phyloP scores from a whole-genome alignment of 2,329 filamentous ascomycete species.

The Pestalotiopsis sp. region DNA sequence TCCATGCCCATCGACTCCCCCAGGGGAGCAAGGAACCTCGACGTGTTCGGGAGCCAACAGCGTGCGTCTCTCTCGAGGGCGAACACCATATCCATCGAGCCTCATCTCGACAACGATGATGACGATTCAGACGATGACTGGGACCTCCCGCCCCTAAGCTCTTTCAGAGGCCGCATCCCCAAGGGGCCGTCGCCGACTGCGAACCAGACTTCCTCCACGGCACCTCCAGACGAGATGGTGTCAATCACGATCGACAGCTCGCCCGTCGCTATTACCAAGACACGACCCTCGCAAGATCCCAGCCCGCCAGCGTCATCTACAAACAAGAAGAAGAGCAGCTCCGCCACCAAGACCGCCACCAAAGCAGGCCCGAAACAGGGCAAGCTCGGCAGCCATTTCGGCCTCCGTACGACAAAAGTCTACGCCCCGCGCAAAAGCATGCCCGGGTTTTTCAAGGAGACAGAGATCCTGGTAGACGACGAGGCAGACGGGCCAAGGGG shows the following conservation, averaged over 20 bases:
- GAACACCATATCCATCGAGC: constrained; percentile 1
- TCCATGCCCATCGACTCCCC: constrained; percentile 25
- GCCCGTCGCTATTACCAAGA: neutral
- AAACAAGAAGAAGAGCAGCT: neutral
- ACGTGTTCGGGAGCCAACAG: neutral
- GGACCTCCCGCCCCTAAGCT: constrained; percentile 29
- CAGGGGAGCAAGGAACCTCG: constrained; percentile 2
- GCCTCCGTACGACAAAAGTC: constrained; percentile 37
- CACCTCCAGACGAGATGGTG: neutral
- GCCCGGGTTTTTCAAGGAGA: constrained; percentile 42
- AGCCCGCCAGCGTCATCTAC: neutral
- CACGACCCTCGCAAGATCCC: neutral
- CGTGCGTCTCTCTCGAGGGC: constrained; percentile 19
- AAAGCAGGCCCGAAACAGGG: constrained; percentile 17
- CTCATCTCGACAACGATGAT: neutral
- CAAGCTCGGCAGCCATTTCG: constrained; percentile 21
- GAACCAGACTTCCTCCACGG: neutral
- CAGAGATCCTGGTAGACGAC: constrained; percentile 32
- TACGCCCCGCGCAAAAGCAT: constrained; percentile 39
- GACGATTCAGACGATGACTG: constrained; percentile 13
- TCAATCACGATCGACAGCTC: neutral
- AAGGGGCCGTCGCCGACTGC: neutral
- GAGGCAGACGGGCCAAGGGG: constrained; percentile 20
- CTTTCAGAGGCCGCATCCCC: constrained; percentile 17
- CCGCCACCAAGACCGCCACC: neutral